Base-by-base conservation (phyloP, 164 flowering plant genomes). In the Chimonanthus praecox region DNA sequence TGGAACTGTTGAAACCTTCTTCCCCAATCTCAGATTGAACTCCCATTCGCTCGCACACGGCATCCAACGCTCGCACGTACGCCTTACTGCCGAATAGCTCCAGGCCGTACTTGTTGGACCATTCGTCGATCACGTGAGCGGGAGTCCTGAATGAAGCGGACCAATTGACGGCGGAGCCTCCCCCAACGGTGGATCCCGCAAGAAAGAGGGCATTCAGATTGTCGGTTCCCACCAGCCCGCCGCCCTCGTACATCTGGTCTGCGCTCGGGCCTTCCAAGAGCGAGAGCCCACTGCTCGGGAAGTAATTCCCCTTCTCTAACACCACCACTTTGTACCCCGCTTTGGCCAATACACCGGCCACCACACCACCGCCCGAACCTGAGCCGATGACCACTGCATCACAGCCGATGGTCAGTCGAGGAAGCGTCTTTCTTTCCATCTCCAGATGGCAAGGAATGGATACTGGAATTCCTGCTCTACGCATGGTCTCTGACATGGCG, bases 341-440 rank as follows among this genome's bases (percentile, higher is more conserved):
- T 46, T 81, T 83, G 10, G 97, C 94, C 0, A 91, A 85, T 33
- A 88, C 83, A 0, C 95, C 95, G 0, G 98, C 97, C 5, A 77
- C 85, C 0, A 91, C 91, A 0, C 97, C 92, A 0, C 98, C 97
- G 3, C 98, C 97, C 0, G 88, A 82, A 47, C 98, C 98, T 0
- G 98, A 94, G 33, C 98, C 97, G 2, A 94, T 82, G 0, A 94
- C 88, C 0, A 94, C 95, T 3, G 84, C 98, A 73, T 94, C 98
- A 63, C 95, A 91, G 61, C 70, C 71, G 71, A 91, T 84, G 18
- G 70, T 75, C 18, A 89, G 47, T 8, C 68, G 44, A 16, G 79
- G 71, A 54, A 43, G n/a, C 9, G 44, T 45, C 15, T 43, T 45
- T 65, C 68, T 65, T 54, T n/a, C 18, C 21, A n/a, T 65, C 15